A percentile compares a stretch with the other conserved stretches of the same genome.
These are phyloP conservation scores for Trichoderma atrobrunneum DNA, from an alignment of 2,329 filamentous ascomycete species.

Conservation along the genomic window DNA sequence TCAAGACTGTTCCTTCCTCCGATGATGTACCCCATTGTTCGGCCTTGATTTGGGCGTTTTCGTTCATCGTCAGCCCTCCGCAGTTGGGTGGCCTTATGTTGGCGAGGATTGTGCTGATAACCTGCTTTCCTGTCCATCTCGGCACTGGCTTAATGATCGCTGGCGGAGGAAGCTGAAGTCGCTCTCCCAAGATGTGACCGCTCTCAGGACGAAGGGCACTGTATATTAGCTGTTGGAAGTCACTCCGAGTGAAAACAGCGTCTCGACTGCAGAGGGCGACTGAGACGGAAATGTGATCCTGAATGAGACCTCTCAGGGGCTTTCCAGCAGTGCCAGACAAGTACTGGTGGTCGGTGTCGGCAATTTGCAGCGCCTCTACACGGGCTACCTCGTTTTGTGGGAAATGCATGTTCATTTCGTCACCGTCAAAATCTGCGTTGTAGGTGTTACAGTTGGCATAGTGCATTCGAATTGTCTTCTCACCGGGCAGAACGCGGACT, in stretches of 20 bases:
- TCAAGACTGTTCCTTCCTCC: conserved; percentile 78
- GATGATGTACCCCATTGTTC: conserved; percentile 69
- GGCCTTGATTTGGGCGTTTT: conserved; percentile 74
- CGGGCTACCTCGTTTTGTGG: conserved; percentile 94
- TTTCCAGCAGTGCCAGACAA: conserved; percentile 91
- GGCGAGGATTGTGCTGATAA: conserved; percentile 87
- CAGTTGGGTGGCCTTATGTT: conserved; percentile 81
- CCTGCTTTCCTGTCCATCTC: conserved; percentile 94
- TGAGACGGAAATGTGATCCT: conserved; percentile 96
- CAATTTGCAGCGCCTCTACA: conserved; percentile 87
- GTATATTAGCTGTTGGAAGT: conserved; percentile 95
- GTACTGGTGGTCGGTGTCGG: conserved; percentile 97
- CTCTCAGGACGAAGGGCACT: conserved; percentile 84
- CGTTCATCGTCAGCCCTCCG: conserved; percentile 73
- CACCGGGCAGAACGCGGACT: conserved; percentile 84
- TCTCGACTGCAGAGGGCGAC: conserved; percentile 89
- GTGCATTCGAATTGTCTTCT: conserved; percentile 98
- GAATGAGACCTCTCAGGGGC: conserved; percentile 90
- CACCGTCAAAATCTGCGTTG: conserved; percentile 98
- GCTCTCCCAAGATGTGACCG: conserved; percentile 78
- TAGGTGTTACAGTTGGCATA: conserved; percentile 99
- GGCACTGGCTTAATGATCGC: conserved; percentile 76
- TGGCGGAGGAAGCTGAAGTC: conserved; percentile 77
- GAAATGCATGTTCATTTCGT: conserved; percentile 99
- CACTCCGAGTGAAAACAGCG: conserved; percentile 80